Evolutionary conservation across 1,139 yeast genomes (phyloP).

Genomic region (Blastobotrys buckinghamii): DNA sequence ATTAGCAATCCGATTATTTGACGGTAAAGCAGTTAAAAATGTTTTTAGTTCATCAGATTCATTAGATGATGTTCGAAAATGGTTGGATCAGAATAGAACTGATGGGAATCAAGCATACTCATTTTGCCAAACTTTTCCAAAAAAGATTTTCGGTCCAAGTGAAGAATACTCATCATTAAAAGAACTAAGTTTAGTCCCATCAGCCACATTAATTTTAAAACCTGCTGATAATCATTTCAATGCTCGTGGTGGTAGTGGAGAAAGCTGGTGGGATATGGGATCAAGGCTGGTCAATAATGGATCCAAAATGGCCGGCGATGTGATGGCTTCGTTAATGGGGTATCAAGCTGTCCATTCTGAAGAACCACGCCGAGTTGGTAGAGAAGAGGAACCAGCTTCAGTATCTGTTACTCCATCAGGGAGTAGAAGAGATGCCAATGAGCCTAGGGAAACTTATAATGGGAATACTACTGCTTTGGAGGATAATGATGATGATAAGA

Average conservation of each 20-base stretch:
- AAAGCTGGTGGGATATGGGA: conserved; percentile 17
- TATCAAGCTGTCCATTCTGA: neutral
- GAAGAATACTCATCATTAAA: conserved; percentile 48
- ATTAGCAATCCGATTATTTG: conserved; percentile 47
- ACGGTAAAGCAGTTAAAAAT: conserved; percentile 47
- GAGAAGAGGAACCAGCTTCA: neutral
- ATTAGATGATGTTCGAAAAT: conserved; percentile 50
- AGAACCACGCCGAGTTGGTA: too few relatives aligned
- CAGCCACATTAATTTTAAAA: conserved; percentile 61
- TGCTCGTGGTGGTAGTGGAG: conserved; percentile 24
- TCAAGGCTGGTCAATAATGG: neutral
- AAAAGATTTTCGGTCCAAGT: conserved; percentile 41
- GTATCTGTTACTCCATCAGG: neutral
- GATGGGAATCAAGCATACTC: conserved; percentile 45
- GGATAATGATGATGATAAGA: conserved; percentile 26
- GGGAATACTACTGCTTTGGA: conserved; percentile 43
- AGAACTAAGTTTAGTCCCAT: conserved; percentile 51
- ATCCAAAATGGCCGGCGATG: neutral
- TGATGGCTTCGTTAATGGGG: neutral
- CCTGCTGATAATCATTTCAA: conserved; percentile 33
- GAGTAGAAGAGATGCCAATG: neutral
- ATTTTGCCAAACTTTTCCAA: conserved; percentile 44
- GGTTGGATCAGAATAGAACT: conserved; percentile 53
- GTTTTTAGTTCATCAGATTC: conserved; percentile 41
- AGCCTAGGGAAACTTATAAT: conserved; percentile 38